Evolutionary conservation across 2,329 filamentous ascomycete genomes (phyloP).

Genomic region (Cephalotrichum gorgonifer): DNA sequence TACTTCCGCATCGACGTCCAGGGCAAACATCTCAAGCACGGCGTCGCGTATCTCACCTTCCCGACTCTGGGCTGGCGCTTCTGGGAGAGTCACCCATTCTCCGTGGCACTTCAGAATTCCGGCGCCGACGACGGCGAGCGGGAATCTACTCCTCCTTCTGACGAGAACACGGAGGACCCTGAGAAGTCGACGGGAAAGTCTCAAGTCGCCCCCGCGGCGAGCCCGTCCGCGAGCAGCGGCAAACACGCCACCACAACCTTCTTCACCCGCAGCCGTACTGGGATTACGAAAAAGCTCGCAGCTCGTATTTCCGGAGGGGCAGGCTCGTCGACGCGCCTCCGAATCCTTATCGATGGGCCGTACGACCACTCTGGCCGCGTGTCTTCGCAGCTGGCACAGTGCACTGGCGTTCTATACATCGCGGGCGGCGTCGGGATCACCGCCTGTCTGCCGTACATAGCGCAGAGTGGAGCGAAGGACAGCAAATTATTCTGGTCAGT

Average conservation of each 20-base stretch:
- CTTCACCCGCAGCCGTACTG: neutral
- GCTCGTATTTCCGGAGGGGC: neutral
- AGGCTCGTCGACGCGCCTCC: conserved; percentile 8
- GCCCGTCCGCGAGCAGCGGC: neutral
- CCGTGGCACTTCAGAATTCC: conserved; percentile 9
- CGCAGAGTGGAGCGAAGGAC: conserved; percentile 4
- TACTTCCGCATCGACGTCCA: conserved; percentile 21
- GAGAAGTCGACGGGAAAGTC: neutral
- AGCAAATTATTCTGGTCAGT: conserved; percentile 16
- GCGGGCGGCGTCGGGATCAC: conserved; percentile 22
- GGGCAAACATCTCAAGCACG: conserved; percentile 1
- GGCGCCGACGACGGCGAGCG: neutral
- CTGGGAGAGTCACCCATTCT: conserved; percentile 27
- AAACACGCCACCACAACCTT: neutral
- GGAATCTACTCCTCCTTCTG: neutral
- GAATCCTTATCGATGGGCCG: conserved; percentile 17
- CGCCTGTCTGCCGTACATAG: conserved; percentile 17
- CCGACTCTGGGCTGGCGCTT: conserved; percentile 22
- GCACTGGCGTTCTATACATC: conserved; percentile 16
- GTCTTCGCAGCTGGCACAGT: conserved; percentile 13
- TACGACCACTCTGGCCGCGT: conserved; percentile 12
- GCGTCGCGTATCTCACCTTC: conserved; percentile 22
- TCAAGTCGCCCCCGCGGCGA: neutral
- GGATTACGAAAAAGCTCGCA: neutral
- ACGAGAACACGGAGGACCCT: neutral